Percentiles rank a stretch among this genome's conserved stretches.
Conservation (phyloP, 257 asterid species). For the Nicotiana attenuata region DNA sequence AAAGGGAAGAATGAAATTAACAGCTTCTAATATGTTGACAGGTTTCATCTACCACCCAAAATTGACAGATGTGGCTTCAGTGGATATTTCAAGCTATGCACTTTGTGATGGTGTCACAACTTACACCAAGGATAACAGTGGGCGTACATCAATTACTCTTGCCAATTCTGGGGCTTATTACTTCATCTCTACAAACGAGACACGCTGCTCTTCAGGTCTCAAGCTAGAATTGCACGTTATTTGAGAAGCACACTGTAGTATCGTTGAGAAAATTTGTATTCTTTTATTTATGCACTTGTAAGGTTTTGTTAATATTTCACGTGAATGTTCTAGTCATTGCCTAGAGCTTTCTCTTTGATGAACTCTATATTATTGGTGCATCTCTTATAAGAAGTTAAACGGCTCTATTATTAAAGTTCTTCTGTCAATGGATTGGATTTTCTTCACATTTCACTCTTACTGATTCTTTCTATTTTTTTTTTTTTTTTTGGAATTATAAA, state of each 20-base stretch:
- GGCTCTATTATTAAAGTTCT: too few species aligned
- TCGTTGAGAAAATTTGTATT: not conserved
- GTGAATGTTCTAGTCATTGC: not conserved
- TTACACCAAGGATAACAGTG: not conserved
- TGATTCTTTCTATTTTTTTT: too few species aligned
- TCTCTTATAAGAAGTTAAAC: too few species aligned
- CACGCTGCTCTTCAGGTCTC: not conserved
- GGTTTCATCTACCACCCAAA: not conserved
- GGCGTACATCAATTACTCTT: not conserved
- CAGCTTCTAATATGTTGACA: not conserved
- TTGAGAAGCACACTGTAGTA: not conserved
- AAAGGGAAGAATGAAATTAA: not conserved
- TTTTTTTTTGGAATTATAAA: too few species aligned
- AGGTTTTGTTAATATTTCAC: not conserved
- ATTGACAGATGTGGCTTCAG: constrained; percentile 3
- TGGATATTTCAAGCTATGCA: constrained; percentile 10
- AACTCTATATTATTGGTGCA: not conserved
- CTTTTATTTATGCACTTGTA: constrained; percentile 5
- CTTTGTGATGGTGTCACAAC: not conserved
- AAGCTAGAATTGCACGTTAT: constrained; percentile 6
- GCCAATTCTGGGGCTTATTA: not conserved
- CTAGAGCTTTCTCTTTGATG: not conserved
- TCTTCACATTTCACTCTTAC: too few species aligned
- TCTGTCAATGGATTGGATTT: too few species aligned
- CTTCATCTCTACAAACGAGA: not conserved